Percentiles rank a stretch among this genome's conserved stretches.
phyloP scores from a whole-genome alignment of 148 eudicot species.

The Vaccinium macrocarpon region DNA sequence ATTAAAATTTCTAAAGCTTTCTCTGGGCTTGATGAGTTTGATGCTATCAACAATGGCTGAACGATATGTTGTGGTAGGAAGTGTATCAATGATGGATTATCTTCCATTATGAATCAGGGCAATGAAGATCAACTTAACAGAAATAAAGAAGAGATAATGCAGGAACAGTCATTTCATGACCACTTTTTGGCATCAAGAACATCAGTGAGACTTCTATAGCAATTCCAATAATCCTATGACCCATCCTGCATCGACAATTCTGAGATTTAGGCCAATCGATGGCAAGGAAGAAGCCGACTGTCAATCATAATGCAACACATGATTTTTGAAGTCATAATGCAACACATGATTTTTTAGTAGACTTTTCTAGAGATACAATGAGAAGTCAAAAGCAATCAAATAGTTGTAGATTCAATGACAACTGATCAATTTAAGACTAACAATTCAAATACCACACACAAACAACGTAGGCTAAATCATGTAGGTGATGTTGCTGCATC shows the following conservation, averaged over 20 bases:
- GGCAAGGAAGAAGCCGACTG: not conserved
- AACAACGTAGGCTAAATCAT: not conserved
- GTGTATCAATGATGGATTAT: slow-evolving; percentile 17
- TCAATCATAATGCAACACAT: not conserved
- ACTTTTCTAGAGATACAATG: not conserved
- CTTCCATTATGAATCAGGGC: slow-evolving; percentile 29
- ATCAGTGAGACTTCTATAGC: not conserved
- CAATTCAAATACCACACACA: not conserved
- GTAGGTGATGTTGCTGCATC: not conserved
- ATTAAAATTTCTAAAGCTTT: slow-evolving; percentile 49
- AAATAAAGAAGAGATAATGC: not conserved
- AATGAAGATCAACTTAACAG: not conserved
- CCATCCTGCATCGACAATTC: slow-evolving; percentile 9
- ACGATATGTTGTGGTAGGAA: slow-evolving; percentile 38
- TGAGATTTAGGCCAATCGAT: not conserved
- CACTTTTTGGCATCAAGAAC: slow-evolving; percentile 3
- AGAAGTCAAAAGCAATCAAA: not conserved
- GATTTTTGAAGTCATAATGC: not conserved
- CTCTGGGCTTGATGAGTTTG: slow-evolving; percentile 39
- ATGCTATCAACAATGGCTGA: slow-evolving; percentile 37
- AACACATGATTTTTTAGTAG: not conserved
- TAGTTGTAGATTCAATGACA: not conserved
- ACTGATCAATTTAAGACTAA: not conserved
- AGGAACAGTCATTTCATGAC: slow-evolving; percentile 9
- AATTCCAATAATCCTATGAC: no score